Conservation (phyloP, 768 basidiomycete genomes). For the Lactifluus pinguis region DNA sequence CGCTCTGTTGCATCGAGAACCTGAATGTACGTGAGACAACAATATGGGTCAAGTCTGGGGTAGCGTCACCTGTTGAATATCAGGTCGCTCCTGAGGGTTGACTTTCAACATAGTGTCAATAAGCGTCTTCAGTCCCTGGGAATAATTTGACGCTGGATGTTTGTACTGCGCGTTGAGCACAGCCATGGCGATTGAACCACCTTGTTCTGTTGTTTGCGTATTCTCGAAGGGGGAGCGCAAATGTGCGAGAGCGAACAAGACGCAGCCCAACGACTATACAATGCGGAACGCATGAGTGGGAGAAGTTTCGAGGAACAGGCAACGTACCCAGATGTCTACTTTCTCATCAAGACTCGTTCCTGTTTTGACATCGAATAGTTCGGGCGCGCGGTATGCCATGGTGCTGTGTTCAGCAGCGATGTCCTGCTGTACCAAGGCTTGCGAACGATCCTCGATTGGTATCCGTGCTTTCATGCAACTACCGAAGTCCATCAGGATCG, state of each 20-base stretch:
- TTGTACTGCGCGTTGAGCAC: conserved; percentile 90
- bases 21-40: conserved; percentile 28
- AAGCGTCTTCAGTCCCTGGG: conserved; percentile 69
- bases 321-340: conserved; percentile 88
- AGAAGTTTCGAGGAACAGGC: neutral
- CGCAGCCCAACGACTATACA: conserved; percentile 84
- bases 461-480: conserved; percentile 84
- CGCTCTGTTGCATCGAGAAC: conserved; percentile 44
- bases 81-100: conserved; percentile 74
- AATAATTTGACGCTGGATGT: conserved; percentile 81
- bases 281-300: neutral
- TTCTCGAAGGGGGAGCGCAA: conserved; percentile 96
- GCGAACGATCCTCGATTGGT: conserved; percentile 67
- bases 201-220: conserved; percentile 83
- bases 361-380: conserved; percentile 96
- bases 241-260: conserved; percentile 89
- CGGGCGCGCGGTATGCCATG: conserved; percentile 97
- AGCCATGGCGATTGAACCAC: conserved; percentile 96
- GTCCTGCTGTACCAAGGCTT: conserved; percentile 91
- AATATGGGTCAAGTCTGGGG: neutral
- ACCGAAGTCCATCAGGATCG: conserved; percentile 98
- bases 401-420: conserved; percentile 96
- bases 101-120: conserved; percentile 81
- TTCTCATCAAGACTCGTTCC: conserved; percentile 82
- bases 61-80: conserved; percentile 68